phyloP scores from a whole-genome alignment of 2,329 filamentous ascomycete species.

The Dactylella cylindrospora region DNA sequence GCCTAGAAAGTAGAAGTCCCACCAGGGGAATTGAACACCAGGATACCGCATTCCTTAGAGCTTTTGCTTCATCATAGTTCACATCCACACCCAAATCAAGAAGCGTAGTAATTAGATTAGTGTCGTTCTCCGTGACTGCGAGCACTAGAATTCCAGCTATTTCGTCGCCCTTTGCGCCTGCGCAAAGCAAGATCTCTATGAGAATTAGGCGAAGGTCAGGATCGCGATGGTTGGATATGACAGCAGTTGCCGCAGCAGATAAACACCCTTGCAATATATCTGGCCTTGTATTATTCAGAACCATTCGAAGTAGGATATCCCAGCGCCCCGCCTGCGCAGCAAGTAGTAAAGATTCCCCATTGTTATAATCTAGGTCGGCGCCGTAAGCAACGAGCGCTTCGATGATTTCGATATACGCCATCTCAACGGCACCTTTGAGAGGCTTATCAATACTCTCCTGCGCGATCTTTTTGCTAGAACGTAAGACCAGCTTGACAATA shows the following conservation, averaged over 20 bases:
- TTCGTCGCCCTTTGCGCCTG: constrained; percentile 25
- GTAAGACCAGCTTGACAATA: constrained; percentile 26
- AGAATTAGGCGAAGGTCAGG: constrained; percentile 19
- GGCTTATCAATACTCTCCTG: constrained; percentile 17
- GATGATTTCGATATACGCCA: constrained; percentile 17
- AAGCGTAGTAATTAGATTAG: constrained; percentile 24
- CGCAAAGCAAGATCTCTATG: constrained; percentile 37
- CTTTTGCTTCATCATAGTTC: constrained; percentile 30
- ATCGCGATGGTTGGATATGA: constrained; percentile 12
- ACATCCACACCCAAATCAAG: constrained; percentile 32
- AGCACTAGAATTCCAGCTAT: constrained; percentile 14
- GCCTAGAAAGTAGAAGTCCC: constrained; percentile 7
- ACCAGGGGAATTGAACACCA: constrained; percentile 11
- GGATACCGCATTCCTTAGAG: constrained; percentile 21
- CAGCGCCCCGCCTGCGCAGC: constrained; percentile 19
- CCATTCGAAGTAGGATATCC: constrained; percentile 33
- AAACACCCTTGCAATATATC: constrained; percentile 33
- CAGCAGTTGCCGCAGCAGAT: constrained; percentile 13
- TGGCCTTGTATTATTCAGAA: constrained; percentile 20
- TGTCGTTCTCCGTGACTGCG: constrained; percentile 27
- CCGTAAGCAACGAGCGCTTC: constrained; percentile 30
- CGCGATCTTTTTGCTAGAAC: constrained; percentile 11
- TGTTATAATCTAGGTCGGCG: constrained; percentile 35
- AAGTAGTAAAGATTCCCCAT: constrained; percentile 19
- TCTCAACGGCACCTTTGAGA: constrained; percentile 14